Conservation (phyloP, 1,139 yeast genomes). For the Taphrina deformans region DNA sequence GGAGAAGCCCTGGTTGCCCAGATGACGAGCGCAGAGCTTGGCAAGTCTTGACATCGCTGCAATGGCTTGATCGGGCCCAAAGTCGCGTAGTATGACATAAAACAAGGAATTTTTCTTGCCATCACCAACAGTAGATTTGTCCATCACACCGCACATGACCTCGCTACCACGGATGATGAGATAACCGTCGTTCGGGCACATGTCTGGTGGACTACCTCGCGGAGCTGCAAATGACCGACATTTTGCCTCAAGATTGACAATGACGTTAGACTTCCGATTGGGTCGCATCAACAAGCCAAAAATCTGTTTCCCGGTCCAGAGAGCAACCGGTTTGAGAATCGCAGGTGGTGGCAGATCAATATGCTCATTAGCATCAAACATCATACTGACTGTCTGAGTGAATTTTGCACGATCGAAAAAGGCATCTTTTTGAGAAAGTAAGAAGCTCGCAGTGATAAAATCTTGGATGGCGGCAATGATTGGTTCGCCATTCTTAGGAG, state of each 20-base stretch:
- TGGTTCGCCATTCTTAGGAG: slow-evolving; percentile 98
- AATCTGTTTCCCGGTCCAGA: slow-evolving; percentile 98
- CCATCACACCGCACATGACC: slow-evolving; percentile 92
- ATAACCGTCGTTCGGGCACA: slow-evolving; percentile 97
- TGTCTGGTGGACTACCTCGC: slow-evolving; percentile 71
- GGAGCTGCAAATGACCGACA: slow-evolving; percentile 84
- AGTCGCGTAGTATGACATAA: slow-evolving; percentile 89
- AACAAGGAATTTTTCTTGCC: slow-evolving; percentile 97
- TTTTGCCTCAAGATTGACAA: slow-evolving; percentile 90
- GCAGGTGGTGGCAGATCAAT: slow-evolving; percentile 96
- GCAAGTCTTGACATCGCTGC: slow-evolving; percentile 98
- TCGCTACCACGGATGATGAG: slow-evolving; percentile 88
- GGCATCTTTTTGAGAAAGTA: slow-evolving; percentile 89
- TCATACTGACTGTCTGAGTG: slow-evolving; percentile 82
- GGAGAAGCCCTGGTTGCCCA: slow-evolving; percentile 94
- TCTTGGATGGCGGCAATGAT: slow-evolving; percentile 99
- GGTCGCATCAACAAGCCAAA: slow-evolving; percentile 86
- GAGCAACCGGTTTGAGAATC: slow-evolving; percentile 76
- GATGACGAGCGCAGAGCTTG: slow-evolving; percentile 87
- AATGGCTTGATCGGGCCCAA: slow-evolving; percentile 94
- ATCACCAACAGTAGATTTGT: slow-evolving; percentile 92
- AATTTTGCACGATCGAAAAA: slow-evolving; percentile 86
- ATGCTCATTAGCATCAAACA: slow-evolving; percentile 87
- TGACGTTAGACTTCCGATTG: slow-evolving; percentile 68
- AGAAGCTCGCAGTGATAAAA: slow-evolving; percentile 93